Base-by-base conservation (phyloP, 495 filamentous ascomycete species). In the Daldinia bambusicola region DNA sequence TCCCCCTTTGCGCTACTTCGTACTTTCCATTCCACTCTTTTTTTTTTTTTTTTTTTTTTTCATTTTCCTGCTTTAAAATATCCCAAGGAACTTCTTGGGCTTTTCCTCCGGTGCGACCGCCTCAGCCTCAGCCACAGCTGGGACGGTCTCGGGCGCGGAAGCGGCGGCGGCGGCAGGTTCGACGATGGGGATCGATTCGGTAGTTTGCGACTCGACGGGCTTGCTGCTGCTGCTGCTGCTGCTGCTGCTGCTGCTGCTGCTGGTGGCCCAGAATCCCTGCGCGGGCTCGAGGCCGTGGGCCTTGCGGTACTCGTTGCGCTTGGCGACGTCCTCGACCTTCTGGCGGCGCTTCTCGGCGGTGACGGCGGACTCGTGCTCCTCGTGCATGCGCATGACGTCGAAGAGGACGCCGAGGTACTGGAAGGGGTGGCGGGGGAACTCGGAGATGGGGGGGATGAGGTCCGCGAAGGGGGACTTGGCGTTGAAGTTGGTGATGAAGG, bases 251-350 rank as follows among this genome's bases (percentile, higher is more conserved):
- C 60, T 22, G 43, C 9, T 50, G 63, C 59, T 58, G 20, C 14
- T 30, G 53, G 16, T 32, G 16, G 31, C 3, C 26, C 43, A 74
- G 53, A 82, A 56, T 12, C 81, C 78, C 63, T 75, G 79, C 67
- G 86, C 80, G 48, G 88, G 85, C 70, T 90, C 89, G 74, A 95
- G 31, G 8, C 93, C 93, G 85, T 97, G 93, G 58, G 92, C 93
- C 81, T 90, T 87, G 53, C 92, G 88, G 78, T 91, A 98, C 78
- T 89, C 86, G 48, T 82, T 82, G 67, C 94, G 83, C 87, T 96
- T 95, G 77, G 87, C 82, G 38, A 92, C 89, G 81, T 98, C 94
- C 41, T 95, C 92, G 63, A 90, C 80, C 36, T 87, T 86, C 66
- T 83, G 83, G 61, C 85, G 81, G 41, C 93, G 84, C 81, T 87